phyloP scores from a whole-genome alignment of 768 basidiomycete genomes.

The Cubamyces lactineus region DNA sequence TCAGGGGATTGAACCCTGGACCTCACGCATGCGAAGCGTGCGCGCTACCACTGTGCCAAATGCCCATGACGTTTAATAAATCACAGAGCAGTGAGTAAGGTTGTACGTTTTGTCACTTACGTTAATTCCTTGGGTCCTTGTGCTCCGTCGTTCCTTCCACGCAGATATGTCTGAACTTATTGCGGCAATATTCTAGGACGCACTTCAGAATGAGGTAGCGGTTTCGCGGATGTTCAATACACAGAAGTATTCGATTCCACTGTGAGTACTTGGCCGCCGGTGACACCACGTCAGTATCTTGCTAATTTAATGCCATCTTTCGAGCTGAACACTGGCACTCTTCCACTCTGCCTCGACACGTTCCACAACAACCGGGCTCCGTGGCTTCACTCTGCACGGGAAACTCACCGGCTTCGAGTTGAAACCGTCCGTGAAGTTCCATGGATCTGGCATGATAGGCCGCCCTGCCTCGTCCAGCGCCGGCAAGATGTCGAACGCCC shows the following conservation, averaged over 20 bases:
- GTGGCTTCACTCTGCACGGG: constrained; percentile 13
- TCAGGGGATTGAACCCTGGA: constrained; percentile 38
- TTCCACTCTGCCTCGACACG: constrained; percentile 18
- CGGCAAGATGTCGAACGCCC: constrained; percentile 29
- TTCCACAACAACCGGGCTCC: constrained; percentile 2
- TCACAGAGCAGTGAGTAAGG: too few species aligned
- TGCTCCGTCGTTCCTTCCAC: too few species aligned
- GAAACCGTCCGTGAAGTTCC: constrained; percentile 25
- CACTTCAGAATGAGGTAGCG: too few species aligned
- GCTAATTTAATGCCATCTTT: constrained; percentile 18
- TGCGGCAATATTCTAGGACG: too few species aligned
- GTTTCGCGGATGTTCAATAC: too few species aligned
- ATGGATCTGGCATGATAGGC: constrained; percentile 27
- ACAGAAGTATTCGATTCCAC: too few species aligned
- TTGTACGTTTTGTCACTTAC: too few species aligned
- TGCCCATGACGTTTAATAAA: constrained; percentile 24
- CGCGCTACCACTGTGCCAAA: constrained; percentile 43
- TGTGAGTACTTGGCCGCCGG: too few species aligned
- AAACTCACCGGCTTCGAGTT: constrained; percentile 26
- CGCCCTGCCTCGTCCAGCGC: constrained; percentile 25
- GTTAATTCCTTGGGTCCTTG: too few species aligned
- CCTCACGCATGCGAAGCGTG: constrained; percentile 41
- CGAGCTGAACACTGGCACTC: constrained; percentile 11
- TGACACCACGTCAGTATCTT: too few species aligned
- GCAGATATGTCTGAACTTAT: too few species aligned